A percentile compares a stretch with the other conserved stretches of the same genome.
Conservation (phyloP, 78 protist species). For the Thecamonas trahens region DNA sequence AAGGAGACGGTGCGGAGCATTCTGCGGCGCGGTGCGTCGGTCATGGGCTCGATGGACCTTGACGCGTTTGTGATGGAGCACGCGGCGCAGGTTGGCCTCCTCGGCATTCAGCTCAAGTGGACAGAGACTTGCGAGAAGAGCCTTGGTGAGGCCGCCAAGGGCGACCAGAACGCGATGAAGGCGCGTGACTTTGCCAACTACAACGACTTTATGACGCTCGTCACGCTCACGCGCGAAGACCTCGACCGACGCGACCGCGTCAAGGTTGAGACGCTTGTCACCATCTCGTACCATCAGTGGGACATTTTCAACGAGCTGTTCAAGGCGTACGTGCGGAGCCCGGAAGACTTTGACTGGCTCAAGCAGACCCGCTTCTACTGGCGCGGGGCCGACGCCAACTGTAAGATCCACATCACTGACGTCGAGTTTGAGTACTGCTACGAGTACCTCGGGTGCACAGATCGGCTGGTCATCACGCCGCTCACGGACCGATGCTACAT, state of each 20-base stretch:
- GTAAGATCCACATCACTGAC: conserved; percentile 57
- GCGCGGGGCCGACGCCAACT: conserved; percentile 29
- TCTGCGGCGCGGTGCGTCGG: background rate
- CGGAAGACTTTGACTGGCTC: conserved; percentile 76
- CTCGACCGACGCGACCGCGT: conserved; percentile 26
- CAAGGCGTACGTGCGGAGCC: conserved; percentile 3
- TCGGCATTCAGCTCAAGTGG: conserved; percentile 78
- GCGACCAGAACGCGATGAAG: conserved; percentile 3
- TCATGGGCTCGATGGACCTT: conserved; percentile 4
- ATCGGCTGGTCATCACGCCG: conserved; percentile 84
- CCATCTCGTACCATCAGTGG: conserved; percentile 83
- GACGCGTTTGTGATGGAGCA: conserved; percentile 26
- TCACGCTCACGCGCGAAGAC: conserved; percentile 26
- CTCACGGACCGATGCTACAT: conserved; percentile 87
- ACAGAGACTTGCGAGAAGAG: conserved; percentile 54
- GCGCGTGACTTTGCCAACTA: background rate
- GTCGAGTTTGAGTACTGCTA: conserved; percentile 61
- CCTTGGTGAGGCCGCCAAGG: conserved; percentile 11
- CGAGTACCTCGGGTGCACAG: conserved; percentile 81
- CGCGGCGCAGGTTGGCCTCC: conserved; percentile 65
- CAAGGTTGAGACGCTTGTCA: conserved; percentile 75
- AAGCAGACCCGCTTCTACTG: conserved; percentile 77
- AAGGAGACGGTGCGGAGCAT: background rate
- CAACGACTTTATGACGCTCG: conserved; percentile 6
- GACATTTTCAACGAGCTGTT: conserved; percentile 48